Evolutionary conservation across 306 rosid genomes (phyloP).

Genomic region (Medicago arabica): DNA sequence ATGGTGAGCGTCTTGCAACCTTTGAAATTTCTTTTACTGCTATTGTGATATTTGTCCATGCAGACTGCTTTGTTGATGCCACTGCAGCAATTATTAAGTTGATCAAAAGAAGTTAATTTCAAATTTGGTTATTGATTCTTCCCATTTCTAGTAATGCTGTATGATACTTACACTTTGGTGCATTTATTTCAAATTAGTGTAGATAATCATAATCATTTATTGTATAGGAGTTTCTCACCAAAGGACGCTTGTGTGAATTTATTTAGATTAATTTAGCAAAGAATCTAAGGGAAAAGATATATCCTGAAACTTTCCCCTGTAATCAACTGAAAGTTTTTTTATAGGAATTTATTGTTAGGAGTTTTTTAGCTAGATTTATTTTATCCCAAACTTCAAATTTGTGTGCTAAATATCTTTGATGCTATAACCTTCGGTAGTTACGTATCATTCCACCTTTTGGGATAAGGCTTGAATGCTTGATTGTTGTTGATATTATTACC

Average conservation of each 20-base stretch:
- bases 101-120: slow-evolving; percentile 3
- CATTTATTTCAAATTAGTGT: slow-evolving; percentile 11
- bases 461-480: background rate
- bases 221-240: slow-evolving; percentile 4
- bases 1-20: slow-evolving; percentile 59
- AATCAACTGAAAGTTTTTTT: background rate
- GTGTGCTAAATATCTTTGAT: slow-evolving; percentile 17
- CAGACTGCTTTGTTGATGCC: slow-evolving; percentile 18
- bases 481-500: slow-evolving; percentile 4
- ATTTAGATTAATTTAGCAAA: slow-evolving; percentile 20
- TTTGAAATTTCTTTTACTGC: background rate
- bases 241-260: background rate
- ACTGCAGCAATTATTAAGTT: slow-evolving; percentile 9
- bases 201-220: slow-evolving; percentile 15
- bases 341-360: no score
- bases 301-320: background rate
- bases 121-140: slow-evolving; percentile 12
- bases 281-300: slow-evolving; percentile 10
- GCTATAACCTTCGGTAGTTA: background rate
- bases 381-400: slow-evolving; percentile 24
- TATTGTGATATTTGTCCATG: slow-evolving; percentile 34
- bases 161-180: background rate
- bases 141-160: slow-evolving; percentile 11
- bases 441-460: slow-evolving; percentile 14
- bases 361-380: no score